Evolutionary conservation across 2,329 filamentous ascomycete genomes (phyloP), one percentile per base, ranked within the genome.

Genomic region (Graphilbum fragrans): DNA sequence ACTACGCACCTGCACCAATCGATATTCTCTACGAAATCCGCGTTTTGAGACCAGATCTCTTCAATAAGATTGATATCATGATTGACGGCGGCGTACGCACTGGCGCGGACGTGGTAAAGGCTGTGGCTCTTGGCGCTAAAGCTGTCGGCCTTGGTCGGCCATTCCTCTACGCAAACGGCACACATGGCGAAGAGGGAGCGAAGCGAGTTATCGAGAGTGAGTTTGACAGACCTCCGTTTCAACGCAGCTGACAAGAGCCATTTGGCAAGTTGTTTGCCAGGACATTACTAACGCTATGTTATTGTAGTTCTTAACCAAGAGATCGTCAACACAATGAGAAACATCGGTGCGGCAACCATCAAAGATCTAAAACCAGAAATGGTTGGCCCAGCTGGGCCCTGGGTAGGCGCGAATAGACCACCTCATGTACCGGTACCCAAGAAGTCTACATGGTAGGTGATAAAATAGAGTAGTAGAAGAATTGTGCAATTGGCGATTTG

Each of bases 31-130:
- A 77, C 23, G 46, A 47, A 38, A 37, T 47, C 5, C 41, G 45
- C 10, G 37, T 34, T 9, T 38, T 45, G 29, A 39, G 42, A 5
- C 40, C 45, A 49, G 64, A 76, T 41, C 69, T 70, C 23, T 62
- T 64, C 40, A 64, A 64, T 41, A 57, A 62, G 35, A 58, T 75
- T 49, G 67, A 75, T 49, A 63, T 77, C 3, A 68, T 66, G 41
- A 55, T 76, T 5, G 73, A 77, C 41, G 70, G 71, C 4, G 73
- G 73, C 0, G 63, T 77, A 23, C 62, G 67, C 29, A 59, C 70
- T 21, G 73, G 72, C 0, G 68, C 70, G 0, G 72, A 77, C 48
- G 41, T 47, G 9, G 37, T 49, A 38, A 49, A 49, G 41, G 44
- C 45, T 1, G 11, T 49, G 19, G 42, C 42, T 5, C 38, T 49